phyloP scores from a whole-genome alignment of 1,284 basidiomycete species.

The Cryptococcus wingfieldii region DNA sequence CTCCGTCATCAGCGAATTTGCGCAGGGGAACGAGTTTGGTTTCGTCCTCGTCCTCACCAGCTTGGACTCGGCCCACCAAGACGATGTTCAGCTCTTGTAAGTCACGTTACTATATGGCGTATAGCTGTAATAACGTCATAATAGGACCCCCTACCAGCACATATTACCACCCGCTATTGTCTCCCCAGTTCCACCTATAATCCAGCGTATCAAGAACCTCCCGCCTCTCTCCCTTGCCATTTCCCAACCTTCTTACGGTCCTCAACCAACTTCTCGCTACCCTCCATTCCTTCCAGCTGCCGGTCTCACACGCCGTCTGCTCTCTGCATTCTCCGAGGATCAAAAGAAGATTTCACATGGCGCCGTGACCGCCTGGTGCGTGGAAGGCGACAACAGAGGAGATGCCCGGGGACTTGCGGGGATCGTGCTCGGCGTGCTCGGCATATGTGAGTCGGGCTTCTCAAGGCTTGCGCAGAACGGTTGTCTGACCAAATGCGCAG shows the following conservation, averaged over 20 bases:
- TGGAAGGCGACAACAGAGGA: constrained; percentile 71
- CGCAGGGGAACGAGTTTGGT: constrained; percentile 53
- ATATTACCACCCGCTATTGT: constrained; percentile 15
- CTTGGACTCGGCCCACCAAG: constrained; percentile 66
- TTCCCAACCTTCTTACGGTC: constrained; percentile 40
- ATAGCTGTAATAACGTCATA: neutral
- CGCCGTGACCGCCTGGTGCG: constrained; percentile 55
- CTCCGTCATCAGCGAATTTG: constrained; percentile 57
- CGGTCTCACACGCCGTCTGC: constrained; percentile 63
- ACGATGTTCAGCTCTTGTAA: constrained; percentile 69
- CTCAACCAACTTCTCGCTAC: constrained; percentile 43
- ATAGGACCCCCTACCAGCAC: constrained; percentile 24
- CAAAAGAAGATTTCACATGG: constrained; percentile 23
- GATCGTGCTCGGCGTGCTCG: constrained; percentile 55
- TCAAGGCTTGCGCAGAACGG: neutral
- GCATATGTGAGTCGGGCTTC: constrained; percentile 20
- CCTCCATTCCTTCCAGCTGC: constrained; percentile 60
- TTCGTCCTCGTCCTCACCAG: constrained; percentile 64
- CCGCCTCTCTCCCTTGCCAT: constrained; percentile 46
- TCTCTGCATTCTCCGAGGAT: constrained; percentile 50
- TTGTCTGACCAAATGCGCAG: constrained; percentile 5
- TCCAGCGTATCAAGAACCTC: constrained; percentile 17
- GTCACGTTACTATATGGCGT: constrained; percentile 32
- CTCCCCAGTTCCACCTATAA: constrained; percentile 1
- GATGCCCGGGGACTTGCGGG: constrained; percentile 64